Base-by-base conservation (phyloP, 371 early-diverging fungal genomes). In the Phascolomyces articulosus region DNA sequence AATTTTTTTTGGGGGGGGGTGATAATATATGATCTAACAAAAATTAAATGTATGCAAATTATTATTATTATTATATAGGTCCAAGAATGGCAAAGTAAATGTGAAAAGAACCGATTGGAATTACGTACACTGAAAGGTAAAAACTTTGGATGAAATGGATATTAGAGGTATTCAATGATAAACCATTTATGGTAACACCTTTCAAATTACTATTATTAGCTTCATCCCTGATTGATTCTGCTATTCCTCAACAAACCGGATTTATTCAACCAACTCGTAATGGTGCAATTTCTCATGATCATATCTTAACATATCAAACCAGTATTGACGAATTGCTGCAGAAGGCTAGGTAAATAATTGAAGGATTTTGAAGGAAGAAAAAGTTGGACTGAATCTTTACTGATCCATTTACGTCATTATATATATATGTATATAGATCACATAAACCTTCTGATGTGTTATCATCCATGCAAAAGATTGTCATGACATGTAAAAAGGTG, bases 301-400 rank as follows among this genome's bases (percentile, higher is more conserved):
- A 82, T 20, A 73, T 96, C 27, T 80, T 81, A 31, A 78, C 88
- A 13, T 97, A 93, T 80, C 93, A 95, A 58, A 81, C 85, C 15
- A 91, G 95, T 3, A 87, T 96, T 48, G 92, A 93, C 65, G 87
- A 86, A n/a, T 75, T 96, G n/a, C 72, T 94, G 53, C 78, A 79
- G 10, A 84, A 88, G 16, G 87, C 86, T 65, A 77, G 88, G 81
- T 91, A 85, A 15, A 24, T n/a, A n/a, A n/a, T n/a, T n/a, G n/a
- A n/a, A n/a, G n/a, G n/a, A n/a, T n/a, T n/a, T n/a, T n/a, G 27
- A 28, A 7, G 10, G 9, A 31, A 34, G 28, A 55, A 55, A 13
- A 55, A 55, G 31, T 28, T 24, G n/a, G n/a, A n/a, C n/a, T n/a
- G n/a, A n/a, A n/a, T n/a, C n/a, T n/a, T n/a, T n/a, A n/a, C n/a